Evolutionary conservation across 2,329 filamentous ascomycete species (phyloP), one percentile per base, ranked within the genome.

Genomic region (Colletotrichum orbiculare): DNA sequence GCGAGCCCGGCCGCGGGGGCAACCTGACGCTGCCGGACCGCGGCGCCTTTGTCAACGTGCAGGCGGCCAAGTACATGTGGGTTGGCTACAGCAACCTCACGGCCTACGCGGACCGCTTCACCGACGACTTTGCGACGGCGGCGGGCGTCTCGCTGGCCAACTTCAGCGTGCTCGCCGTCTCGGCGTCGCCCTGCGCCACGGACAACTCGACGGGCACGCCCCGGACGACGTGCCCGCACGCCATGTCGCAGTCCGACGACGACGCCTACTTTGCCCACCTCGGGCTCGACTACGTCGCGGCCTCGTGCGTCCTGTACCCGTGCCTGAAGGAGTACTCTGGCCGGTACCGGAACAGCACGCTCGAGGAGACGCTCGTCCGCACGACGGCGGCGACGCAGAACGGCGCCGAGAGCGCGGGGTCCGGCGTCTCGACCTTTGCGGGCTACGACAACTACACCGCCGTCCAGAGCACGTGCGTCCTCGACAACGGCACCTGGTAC

Each of bases 401-500:
- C 15, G 4, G 15, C 1, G 57, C 52, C 8, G 57, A 65, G 46
- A 13, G 39, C 3, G 5, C 17, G 2, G 7, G 9, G 10, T 6
- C 8, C 1, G 15, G 17, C 4, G 15, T 10, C 8, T 25, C 25
- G 25, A 25, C 25, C 25, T 61, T 17, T 52, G 10, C 45, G n/a
- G 50, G 45, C 10, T 42, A 10, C 4, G 56, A 35, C 11, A 65
- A 65, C 46, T 65, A 65, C 46, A 65, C 62, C 3, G 62, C 62
- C 34, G 10, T 41, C 1, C 45, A 38, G 10, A 56, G 35, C 15
- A 50, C 58, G 4, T 65, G 62, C n/a, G 45, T 65, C 2, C 52
- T 65, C 2, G 58, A 65, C 6, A 45, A 56, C 35, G 62, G 62
- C 25, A 65, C 41, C 4, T 56, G 62, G 62, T 62, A 65, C 52